Evolutionary conservation across 176 grass and related monocot genomes (phyloP).

Genomic region (Tuctoria greenei): DNA sequence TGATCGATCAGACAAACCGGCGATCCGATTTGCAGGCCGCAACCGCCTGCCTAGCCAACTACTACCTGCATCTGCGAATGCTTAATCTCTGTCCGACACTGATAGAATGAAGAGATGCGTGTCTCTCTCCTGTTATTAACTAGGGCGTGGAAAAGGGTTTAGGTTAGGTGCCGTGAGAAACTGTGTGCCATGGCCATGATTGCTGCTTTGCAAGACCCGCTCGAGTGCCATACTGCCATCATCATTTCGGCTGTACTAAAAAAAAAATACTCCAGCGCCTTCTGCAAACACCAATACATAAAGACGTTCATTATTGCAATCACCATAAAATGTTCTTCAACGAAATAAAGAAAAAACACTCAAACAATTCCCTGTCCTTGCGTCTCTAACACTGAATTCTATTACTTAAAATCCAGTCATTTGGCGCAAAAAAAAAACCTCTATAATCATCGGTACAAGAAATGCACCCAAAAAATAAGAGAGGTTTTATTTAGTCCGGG

Average conservation of each 20-base stretch:
- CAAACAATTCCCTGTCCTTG: too few relatives aligned
- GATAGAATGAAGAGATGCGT: background rate
- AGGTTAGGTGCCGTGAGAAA: slow-evolving; percentile 1
- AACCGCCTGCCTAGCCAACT: slow-evolving; percentile 22
- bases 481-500: background rate
- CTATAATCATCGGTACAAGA: too few relatives aligned
- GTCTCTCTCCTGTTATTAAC: background rate
- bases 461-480: background rate
- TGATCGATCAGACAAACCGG: background rate
- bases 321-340: too few relatives aligned
- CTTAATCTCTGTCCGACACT: background rate
- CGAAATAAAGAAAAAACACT: too few relatives aligned
- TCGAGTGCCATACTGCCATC: slow-evolving; percentile 18
- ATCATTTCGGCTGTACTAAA: background rate
- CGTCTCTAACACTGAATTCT: too few relatives aligned
- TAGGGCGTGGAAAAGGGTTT: too few relatives aligned
- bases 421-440: too few relatives aligned
- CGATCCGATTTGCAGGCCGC: slow-evolving; percentile 1
- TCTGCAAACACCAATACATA: too few relatives aligned
- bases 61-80: background rate
- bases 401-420: too few relatives aligned
- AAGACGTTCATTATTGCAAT: too few relatives aligned
- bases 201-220: slow-evolving; percentile 37
- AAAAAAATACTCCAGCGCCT: too few relatives aligned
- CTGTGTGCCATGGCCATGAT: slow-evolving; percentile 18